These are phyloP conservation scores for Blastomyces gilchristii DNA, from an alignment of 2,329 filamentous ascomycete species.

Conservation along the genomic window DNA sequence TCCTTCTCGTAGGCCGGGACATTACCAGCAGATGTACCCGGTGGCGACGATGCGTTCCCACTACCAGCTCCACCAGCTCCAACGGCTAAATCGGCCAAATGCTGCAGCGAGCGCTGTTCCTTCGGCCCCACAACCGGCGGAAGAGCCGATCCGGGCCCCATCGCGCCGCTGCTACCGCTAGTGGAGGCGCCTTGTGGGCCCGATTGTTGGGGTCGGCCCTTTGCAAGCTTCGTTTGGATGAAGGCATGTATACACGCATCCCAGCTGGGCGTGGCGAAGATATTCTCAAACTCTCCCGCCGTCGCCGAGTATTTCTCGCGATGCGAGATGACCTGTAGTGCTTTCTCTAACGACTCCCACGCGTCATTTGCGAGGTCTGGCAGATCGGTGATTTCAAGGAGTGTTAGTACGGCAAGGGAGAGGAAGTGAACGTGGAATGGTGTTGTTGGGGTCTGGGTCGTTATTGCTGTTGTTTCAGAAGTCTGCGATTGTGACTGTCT, in stretches of 20 bases:
- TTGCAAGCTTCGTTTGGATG: conserved; percentile 30
- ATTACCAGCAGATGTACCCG: conserved; percentile 10
- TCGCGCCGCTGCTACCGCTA: neutral
- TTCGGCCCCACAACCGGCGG: conserved; percentile 32
- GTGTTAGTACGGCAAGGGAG: conserved; percentile 33
- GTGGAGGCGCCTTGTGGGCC: conserved; percentile 19
- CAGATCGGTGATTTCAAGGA: conserved; percentile 34
- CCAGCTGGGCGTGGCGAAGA: conserved; percentile 33
- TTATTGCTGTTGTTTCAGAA: neutral
- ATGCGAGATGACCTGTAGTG: conserved; percentile 40
- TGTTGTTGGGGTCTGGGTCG: conserved; percentile 10
- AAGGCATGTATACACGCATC: conserved; percentile 33
- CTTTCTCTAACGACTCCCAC: conserved; percentile 39
- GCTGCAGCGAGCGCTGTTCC: conserved; percentile 36
- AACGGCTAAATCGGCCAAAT: conserved; percentile 36
- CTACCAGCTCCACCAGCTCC: conserved; percentile 33
- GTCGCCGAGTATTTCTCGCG: conserved; percentile 29
- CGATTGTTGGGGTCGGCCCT: conserved; percentile 23
- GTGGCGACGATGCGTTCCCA: conserved; percentile 13
- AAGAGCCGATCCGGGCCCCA: conserved; percentile 14
- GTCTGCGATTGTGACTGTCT: conserved; percentile 22
- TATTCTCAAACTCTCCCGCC: conserved; percentile 28
- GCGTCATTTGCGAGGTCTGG: conserved; percentile 31
- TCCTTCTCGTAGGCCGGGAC: conserved; percentile 12
- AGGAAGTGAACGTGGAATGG: conserved; percentile 35